Evolutionary conservation across 2,329 filamentous ascomycete genomes (phyloP).

Genomic region (Hypomyces rosellus): DNA sequence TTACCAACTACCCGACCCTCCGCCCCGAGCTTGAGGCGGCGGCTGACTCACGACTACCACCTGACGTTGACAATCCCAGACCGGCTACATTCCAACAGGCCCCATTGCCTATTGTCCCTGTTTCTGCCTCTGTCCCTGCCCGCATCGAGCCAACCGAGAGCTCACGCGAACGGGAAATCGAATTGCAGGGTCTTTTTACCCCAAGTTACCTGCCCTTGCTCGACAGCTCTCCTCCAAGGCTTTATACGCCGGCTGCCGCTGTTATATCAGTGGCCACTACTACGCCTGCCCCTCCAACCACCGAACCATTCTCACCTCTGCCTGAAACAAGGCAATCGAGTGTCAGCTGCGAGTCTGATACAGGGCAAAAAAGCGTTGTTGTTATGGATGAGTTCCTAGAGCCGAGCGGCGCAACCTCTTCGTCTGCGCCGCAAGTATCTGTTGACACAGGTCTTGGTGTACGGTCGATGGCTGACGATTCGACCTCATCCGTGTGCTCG

Average conservation of each 20-base stretch:
- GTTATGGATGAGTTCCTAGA: constrained; percentile 17
- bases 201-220: constrained; percentile 57
- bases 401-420: constrained; percentile 2
- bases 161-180: constrained; percentile 50
- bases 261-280: not conserved
- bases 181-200: constrained; percentile 55
- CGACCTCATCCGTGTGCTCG: constrained; percentile 45
- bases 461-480: constrained; percentile 36
- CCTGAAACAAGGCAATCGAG: constrained; percentile 17
- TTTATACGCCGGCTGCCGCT: constrained; percentile 12
- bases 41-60: constrained; percentile 30
- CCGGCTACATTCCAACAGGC: constrained; percentile 26
- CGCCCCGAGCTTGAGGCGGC: constrained; percentile 27
- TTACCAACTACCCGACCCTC: constrained; percentile 42
- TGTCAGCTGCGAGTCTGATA: constrained; percentile 15
- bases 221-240: constrained; percentile 33
- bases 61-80: constrained; percentile 17
- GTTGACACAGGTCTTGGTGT: constrained; percentile 22
- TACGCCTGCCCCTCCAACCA: not conserved
- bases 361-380: constrained; percentile 13
- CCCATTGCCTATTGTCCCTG: constrained; percentile 22
- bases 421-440: constrained; percentile 7
- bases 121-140: constrained; percentile 14
- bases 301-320: constrained; percentile 15
- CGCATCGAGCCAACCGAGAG: constrained; percentile 27